Evolutionary conservation across 768 basidiomycete genomes (phyloP), one percentile per base, ranked within the genome.

Genomic region (Auriculariales sp.): DNA sequence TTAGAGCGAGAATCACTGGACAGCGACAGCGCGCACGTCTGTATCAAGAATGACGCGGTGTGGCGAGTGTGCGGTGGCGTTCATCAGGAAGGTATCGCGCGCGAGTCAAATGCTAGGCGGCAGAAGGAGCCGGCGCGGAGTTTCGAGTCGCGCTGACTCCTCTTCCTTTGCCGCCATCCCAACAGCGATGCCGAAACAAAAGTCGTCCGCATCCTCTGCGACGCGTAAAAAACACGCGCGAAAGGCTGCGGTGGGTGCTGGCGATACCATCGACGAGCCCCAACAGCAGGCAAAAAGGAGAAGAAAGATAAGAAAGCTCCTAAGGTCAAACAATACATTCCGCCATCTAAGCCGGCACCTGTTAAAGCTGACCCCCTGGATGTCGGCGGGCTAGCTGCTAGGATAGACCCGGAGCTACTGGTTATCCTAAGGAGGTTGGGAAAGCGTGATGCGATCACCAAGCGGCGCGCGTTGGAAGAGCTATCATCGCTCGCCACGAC

Each of bases 191-290:
- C 55, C 53, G 17, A 77, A 77, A 55, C 59, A 62, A 49, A 89
- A 86, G 60, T 85, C 84, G 3, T 93, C 89, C 3, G 90, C 91
- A 22, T 72, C 80, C 0, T 79, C 87, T 1, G 88, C 68, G 3
- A 97, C 93, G 7, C 78, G 92, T 52, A 95, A 94, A 71, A 98
- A 95, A 64, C 88, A 94, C 61, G 85, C 85, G 14, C 78, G 83
- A 53, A 92, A 85, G 60, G 73, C 78, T 1, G 69, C 69, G 14
- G 68, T 35, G 24, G 64, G 57, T n/a, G 58, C 58, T 17, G 49
- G 54, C n/a, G 60, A 59, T 48, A 58, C 52, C 17, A 56, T 19
- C 44, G 55, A 46, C 61, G 61, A 7, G 56, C 68, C 71, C 33
- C 68, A 70, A 15, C 61, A 70, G 64, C 76, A 70, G 58, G 68